Evolutionary conservation across 331 rosid species (phyloP).

Genomic region (Quercus tomentella): DNA sequence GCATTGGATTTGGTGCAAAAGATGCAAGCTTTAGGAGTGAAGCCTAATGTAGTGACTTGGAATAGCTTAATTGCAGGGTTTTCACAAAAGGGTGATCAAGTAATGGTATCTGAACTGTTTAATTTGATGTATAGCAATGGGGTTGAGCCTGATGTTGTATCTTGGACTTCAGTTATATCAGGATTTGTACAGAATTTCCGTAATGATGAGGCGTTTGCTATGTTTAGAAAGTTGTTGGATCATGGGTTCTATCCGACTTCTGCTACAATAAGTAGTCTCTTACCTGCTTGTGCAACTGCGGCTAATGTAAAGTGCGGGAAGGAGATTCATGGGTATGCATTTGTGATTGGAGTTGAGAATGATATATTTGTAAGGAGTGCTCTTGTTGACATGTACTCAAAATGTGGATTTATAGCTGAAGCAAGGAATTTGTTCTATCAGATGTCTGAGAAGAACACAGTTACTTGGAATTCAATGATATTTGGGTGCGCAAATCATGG

Average conservation of each 20-base stretch:
- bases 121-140: slow-evolving; percentile 52
- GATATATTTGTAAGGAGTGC: slow-evolving; percentile 82
- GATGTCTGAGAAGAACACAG: slow-evolving; percentile 64
- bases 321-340: slow-evolving; percentile 66
- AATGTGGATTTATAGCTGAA: slow-evolving; percentile 78
- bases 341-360: slow-evolving; percentile 58
- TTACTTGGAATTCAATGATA: slow-evolving; percentile 85
- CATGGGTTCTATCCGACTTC: slow-evolving; percentile 73
- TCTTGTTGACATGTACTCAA: slow-evolving; percentile 87
- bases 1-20: slow-evolving; percentile 55
- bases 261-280: slow-evolving; percentile 67
- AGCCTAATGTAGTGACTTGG: slow-evolving; percentile 80
- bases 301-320: slow-evolving; percentile 62
- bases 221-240: slow-evolving; percentile 58
- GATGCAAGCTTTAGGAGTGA: slow-evolving; percentile 41
- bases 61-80: slow-evolving; percentile 72
- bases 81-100: slow-evolving; percentile 61
- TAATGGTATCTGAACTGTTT: slow-evolving; percentile 50
- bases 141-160: slow-evolving; percentile 71
- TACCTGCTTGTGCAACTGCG: slow-evolving; percentile 73
- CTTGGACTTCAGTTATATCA: slow-evolving; percentile 87
- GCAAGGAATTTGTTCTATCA: slow-evolving; percentile 53
- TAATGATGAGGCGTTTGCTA: slow-evolving; percentile 52
- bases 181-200: slow-evolving; percentile 79
- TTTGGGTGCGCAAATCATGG: slow-evolving; percentile 92